Conservation (phyloP, 75 land plant genomes). For the Selaginella moellendorffii region DNA sequence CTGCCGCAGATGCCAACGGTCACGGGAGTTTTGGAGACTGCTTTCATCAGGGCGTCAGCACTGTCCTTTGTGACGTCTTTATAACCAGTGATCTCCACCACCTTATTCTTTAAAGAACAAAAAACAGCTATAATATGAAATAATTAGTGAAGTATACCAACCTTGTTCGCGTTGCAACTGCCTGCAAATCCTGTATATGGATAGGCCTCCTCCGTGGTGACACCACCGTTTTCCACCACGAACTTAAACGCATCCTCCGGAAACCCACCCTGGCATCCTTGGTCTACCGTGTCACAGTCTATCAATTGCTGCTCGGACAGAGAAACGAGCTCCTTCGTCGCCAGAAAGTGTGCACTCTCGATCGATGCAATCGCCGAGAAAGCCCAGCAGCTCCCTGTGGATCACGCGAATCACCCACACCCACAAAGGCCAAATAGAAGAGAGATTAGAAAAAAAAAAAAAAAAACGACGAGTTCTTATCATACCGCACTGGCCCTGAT, state of each 20-base stretch:
- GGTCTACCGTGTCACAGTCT: not conserved
- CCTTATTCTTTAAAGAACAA: not conserved
- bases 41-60: not conserved
- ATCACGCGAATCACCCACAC: too few species aligned
- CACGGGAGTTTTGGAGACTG: not conserved
- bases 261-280: not conserved
- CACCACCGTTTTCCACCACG: not conserved
- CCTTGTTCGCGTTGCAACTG: not conserved
- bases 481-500: too few species aligned
- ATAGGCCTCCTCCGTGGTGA: not conserved
- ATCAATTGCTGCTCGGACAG: slow-evolving; percentile 4
- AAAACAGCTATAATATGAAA: not conserved
- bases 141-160: not conserved
- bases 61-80: not conserved
- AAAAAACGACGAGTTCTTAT: too few species aligned
- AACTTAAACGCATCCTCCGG: slow-evolving; percentile 3
- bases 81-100: not conserved
- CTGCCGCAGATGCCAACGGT: not conserved
- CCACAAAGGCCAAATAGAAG: too few species aligned
- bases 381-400: slow-evolving; percentile 3
- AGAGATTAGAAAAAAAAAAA: too few species aligned
- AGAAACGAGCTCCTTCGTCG: not conserved
- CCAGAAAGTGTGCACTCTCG: not conserved
- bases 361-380: not conserved
- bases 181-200: not conserved